phyloP scores from a whole-genome alignment of 192 early-diverging fungal species.

The Backusella morwellensis region DNA sequence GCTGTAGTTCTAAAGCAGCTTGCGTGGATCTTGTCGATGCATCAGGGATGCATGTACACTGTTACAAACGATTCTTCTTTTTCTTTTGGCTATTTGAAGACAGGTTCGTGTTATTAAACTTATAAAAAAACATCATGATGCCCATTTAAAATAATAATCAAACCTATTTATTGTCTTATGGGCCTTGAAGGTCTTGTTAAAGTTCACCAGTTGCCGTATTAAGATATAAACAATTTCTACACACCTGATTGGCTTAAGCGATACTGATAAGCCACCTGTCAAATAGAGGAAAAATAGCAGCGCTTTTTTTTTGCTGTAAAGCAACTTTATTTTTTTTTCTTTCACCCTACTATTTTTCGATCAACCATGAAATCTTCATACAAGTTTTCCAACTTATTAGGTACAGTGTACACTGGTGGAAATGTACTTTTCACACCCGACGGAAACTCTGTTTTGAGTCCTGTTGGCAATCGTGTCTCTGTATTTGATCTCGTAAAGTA shows the following conservation, averaged over 20 bases:
- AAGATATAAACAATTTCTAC: neutral
- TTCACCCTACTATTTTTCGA: neutral
- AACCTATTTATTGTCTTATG: too few species aligned
- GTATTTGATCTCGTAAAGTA: conserved; percentile 96
- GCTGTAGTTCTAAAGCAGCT: too few species aligned
- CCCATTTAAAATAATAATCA: too few species aligned
- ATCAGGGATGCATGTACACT: too few species aligned
- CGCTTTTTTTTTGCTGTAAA: too few species aligned
- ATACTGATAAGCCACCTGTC: conserved; percentile 4
- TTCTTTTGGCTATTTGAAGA: too few species aligned
- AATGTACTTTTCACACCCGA: conserved; percentile 95
- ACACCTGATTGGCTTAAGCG: neutral
- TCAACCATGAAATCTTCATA: conserved; percentile 29
- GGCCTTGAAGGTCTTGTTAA: too few species aligned
- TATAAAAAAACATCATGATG: too few species aligned
- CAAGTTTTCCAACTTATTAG: conserved; percentile 94
- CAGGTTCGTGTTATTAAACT: too few species aligned
- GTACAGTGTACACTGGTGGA: conserved; percentile 96
- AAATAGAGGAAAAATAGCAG: neutral
- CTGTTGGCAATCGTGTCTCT: conserved; percentile 95
- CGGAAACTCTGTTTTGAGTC: conserved; percentile 89
- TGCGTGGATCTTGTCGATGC: too few species aligned
- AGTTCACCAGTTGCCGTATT: too few species aligned
- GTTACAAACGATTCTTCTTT: too few species aligned
- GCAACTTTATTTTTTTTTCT: neutral